Base-by-base conservation (phyloP, 2,329 filamentous ascomycete species). In the Apiospora malaysiana region DNA sequence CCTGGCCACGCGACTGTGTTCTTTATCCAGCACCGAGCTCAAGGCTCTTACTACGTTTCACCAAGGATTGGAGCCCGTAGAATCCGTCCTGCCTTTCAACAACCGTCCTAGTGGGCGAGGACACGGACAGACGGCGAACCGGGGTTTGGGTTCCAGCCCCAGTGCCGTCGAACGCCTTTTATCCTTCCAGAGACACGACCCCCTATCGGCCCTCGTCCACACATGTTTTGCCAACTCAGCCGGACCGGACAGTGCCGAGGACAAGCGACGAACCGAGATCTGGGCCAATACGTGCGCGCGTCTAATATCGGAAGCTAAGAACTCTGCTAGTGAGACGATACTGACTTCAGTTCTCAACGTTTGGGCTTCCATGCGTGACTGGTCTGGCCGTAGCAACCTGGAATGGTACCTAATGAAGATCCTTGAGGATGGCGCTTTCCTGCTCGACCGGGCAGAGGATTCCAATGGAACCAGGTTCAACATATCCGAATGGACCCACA, bases 351-450 rank as follows among this genome's bases (percentile, higher is more conserved):
- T 98, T 45, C 87, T 99, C 68, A 95, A 96, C 80, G 91, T 94
- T 70, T 98, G 94, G 93, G 91, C 93, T 68, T 87, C 90, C 70
- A 93, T 95, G 87, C 91, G 93, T 73, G 92, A 95, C 81, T 98
- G 95, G 95, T 93, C 94, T 51, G 94, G 94, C 71, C 94, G 92
- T 77, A 90, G 92, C 75, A 96, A 94, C 74, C 91, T 99, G 86
- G 95, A 98, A 82, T 93, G 94, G 82, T 98, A 95, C 80, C 88
- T 99, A 16, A 96, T 97, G 93, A 93, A 96, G 79, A 94, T 97
- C 72, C 88, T 99, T 43, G 94, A 97, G 82, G 93, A 97, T 76
- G 96, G 96, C 75, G 92, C 94, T 49, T 98, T 98, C 79, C 86
- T 98, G 71, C 86, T 98, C 76, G 94, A 97, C 78, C 91, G 93